Evolutionary conservation across 2,329 filamentous ascomycete species (phyloP), one percentile per base, ranked within the genome.

Genomic region (Aspergillus vadensis): DNA sequence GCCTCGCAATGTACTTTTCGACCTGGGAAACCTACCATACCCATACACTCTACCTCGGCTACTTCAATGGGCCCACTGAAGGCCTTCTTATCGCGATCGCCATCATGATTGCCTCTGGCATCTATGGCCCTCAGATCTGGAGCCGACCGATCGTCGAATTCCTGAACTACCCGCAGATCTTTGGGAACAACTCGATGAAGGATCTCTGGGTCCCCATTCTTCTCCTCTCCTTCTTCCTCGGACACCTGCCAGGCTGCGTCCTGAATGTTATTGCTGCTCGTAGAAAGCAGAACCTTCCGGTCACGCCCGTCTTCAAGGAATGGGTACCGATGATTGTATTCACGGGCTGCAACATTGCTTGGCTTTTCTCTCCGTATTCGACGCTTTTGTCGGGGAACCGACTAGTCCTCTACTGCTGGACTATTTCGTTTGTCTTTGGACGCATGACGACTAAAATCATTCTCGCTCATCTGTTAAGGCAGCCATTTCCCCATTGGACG

Each of bases 1-100:
- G 92, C 69, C 81, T 99, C 48, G 91, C 95, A 62, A 99, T 99
- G 95, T 99, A 97, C 83, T 97, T 99, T 80, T 97, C 94, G 3
- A 99, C 95, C 2, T 99, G 95, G 95, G 95, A 99, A 80, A 99
- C 95, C 1, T 99, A 97, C 76, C 95, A 99, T 79, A 97, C 95
- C 5, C 95, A 99, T 76, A 98, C 95, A 0, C 82, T 99, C 5
- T 99, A 97, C 77, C 87, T 99, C 12, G 95, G 95, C 58, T 92
- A 94, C 75, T 90, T 99, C 85, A 99, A 99, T 76, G 95, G 95
- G 0, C 95, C 95, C 2, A 99, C 95, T 70, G 95, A 99, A 81
- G 95, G 95, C 19, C 82, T 99, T 36, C 88, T 98, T 55, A 88
- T 99, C 65, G 95, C 93, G 25, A 93, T 91, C 72, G 78, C 81